Base-by-base conservation (phyloP, 352 stramenopile species). In the Globisporangium parvum region DNA sequence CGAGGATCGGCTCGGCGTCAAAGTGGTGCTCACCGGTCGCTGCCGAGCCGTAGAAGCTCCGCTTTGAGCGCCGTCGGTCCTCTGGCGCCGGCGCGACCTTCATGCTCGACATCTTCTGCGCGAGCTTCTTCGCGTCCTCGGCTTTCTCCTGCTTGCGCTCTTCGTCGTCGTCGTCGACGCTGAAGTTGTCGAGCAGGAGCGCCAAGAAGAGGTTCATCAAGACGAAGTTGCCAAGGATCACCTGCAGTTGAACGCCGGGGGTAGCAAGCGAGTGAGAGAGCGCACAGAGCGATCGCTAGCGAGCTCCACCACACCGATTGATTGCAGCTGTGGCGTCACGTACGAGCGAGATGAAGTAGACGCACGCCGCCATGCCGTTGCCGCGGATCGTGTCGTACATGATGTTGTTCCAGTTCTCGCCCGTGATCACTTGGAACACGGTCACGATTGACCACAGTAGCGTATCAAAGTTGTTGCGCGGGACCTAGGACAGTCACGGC, bases 141-240 rank as follows among this genome's bases (percentile, higher is more conserved):
- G 71, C 55, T 47, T 84, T 80, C 14, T 79, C 64, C 42, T 73
- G 67, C 17, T 47, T 35, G 28, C 42, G 40, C 6, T 59, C 61
- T 51, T 83, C 70, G 15, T 88, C 71, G 39, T 75, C 73, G n/a
- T 90, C 80, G 1, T 91, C 73, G 5, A 67, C 65, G 47, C 78
- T 87, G 50, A 98, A 98, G 51, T 95, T 93, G 54, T 93, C 79
- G 11, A 98, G 73, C 9, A 98, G 50, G 39, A 98, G 77, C 3
- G 93, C 94, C 33, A 97, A 65, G 64, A 98, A 98, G 46, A 98
- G 59, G 63, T 98, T 98, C 71, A 98, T 93, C 5, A 98, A 63
- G 23, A 97, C 82, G 55, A 97, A 98, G 35, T 87, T 74, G 20
- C 91, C 93, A 24, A 98, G 65, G 4, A 98, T 75, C 21, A 97